Evolutionary conservation across 1,284 basidiomycete genomes (phyloP).

Genomic region (Sphaerobolus stellatus): DNA sequence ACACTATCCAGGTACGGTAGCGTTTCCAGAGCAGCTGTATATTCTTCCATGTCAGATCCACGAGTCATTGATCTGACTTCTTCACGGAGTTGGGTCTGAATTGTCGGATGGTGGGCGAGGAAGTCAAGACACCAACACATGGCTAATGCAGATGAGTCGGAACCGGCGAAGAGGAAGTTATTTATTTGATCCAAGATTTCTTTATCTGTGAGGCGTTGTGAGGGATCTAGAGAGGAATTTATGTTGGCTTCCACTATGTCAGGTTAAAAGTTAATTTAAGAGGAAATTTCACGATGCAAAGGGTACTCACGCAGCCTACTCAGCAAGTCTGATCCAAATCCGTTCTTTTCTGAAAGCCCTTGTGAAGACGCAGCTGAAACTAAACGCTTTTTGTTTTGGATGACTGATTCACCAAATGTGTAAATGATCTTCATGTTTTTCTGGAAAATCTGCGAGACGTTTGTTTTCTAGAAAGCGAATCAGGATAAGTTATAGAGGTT

Average conservation of each 20-base stretch:
- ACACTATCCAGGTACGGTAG: slow-evolving; percentile 56
- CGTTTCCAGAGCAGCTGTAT: slow-evolving; percentile 29
- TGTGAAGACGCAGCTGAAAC: too few relatives aligned
- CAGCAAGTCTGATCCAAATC: slow-evolving; percentile 59
- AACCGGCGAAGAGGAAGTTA: slow-evolving; percentile 85
- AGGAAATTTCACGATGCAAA: too few relatives aligned
- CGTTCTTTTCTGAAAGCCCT: slow-evolving; percentile 57
- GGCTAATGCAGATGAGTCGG: slow-evolving; percentile 77
- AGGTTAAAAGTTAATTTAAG: too few relatives aligned
- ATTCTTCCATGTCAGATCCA: slow-evolving; percentile 1
- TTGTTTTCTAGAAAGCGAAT: too few relatives aligned
- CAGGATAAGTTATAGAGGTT: too few relatives aligned
- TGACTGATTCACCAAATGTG: slow-evolving; percentile 63
- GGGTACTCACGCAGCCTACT: slow-evolving; percentile 56
- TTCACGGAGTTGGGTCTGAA: slow-evolving; percentile 62
- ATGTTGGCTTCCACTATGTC: too few relatives aligned
- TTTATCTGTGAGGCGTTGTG: slow-evolving; percentile 73
- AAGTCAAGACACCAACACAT: slow-evolving; percentile 76
- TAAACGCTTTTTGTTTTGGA: slow-evolving; percentile 66
- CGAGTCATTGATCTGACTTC: slow-evolving; percentile 43
- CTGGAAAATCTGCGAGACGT: slow-evolving; percentile 47
- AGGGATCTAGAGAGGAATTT: slow-evolving; percentile 61
- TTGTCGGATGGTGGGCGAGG: slow-evolving; percentile 59
- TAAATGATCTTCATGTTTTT: slow-evolving; percentile 61
- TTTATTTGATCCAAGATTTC: slow-evolving; percentile 82